Evolutionary conservation across 2,329 filamentous ascomycete genomes (phyloP).

Genomic region (Aureobasidium zeae): DNA sequence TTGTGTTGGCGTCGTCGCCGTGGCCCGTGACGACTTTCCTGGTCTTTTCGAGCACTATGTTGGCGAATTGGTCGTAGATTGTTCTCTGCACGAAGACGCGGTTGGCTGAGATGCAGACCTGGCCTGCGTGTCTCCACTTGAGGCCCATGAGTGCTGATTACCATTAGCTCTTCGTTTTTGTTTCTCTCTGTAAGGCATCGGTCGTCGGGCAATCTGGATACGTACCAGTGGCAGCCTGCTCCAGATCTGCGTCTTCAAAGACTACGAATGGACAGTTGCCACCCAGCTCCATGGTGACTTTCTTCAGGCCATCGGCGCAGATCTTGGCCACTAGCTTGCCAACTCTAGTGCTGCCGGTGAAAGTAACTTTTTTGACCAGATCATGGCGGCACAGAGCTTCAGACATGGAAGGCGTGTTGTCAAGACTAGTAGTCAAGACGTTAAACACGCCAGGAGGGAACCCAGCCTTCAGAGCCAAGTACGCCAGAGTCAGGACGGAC

Average conservation of each 20-base stretch:
- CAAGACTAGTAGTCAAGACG: conserved; percentile 50
- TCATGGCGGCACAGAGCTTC: conserved; percentile 49
- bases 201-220: not conserved
- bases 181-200: not conserved
- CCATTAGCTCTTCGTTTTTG: not conserved
- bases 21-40: conserved; percentile 52
- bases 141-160: conserved; percentile 36
- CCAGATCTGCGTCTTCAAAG: conserved; percentile 55
- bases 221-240: conserved; percentile 43
- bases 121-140: conserved; percentile 52
- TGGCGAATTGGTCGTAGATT: conserved; percentile 53
- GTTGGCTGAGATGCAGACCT: conserved; percentile 58
- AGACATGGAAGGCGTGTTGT: conserved; percentile 46
- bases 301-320: conserved; percentile 53
- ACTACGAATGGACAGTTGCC: conserved; percentile 58
- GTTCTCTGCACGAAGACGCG: conserved; percentile 55
- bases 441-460: conserved; percentile 53
- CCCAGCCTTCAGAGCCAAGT: conserved; percentile 46
- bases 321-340: conserved; percentile 54
- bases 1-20: conserved; percentile 47
- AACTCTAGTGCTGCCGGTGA: conserved; percentile 52
- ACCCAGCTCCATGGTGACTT: conserved; percentile 54
- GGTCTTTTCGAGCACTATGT: conserved; percentile 45
- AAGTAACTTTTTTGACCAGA: conserved; percentile 52
- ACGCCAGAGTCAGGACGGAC: conserved; percentile 45